Percentiles rank a stretch among this genome's conserved stretches.
phyloP scores from a whole-genome alignment of 805 yeast species.

The Teunomyces atbi region DNA sequence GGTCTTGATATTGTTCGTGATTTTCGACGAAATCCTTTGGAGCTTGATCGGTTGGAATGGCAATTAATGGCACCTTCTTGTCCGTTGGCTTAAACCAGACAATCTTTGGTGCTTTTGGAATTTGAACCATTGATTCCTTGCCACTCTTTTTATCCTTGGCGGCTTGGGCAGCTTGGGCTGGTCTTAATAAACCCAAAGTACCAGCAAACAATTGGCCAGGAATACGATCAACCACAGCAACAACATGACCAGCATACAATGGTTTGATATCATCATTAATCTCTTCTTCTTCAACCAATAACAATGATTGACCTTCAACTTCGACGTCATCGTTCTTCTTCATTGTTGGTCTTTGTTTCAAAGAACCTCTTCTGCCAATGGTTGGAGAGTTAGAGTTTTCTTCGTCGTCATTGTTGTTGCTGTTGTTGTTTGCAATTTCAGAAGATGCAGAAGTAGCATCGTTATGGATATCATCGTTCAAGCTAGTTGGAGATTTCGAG shows the following conservation, averaged over 20 bases:
- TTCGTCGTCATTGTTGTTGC: constrained; percentile 21
- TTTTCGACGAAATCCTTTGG: constrained; percentile 94
- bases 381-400: constrained; percentile 33
- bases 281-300: constrained; percentile 93
- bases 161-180: constrained; percentile 89
- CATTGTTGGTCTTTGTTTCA: constrained; percentile 93
- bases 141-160: constrained; percentile 56
- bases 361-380: constrained; percentile 76
- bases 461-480: constrained; percentile 71
- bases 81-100: constrained; percentile 99
- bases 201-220: constrained; percentile 97
- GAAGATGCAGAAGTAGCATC: constrained; percentile 67
- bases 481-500: constrained; percentile 36
- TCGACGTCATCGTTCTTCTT: constrained; percentile 98
- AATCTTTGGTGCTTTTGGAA: constrained; percentile 74
- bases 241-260: constrained; percentile 95
- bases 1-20: constrained; percentile 77
- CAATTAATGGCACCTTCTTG: constrained; percentile 95
- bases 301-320: constrained; percentile 93
- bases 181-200: constrained; percentile 88
- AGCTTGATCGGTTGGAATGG: constrained; percentile 98
- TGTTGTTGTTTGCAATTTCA: constrained; percentile 21
- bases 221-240: constrained; percentile 94
- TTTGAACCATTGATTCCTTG: constrained; percentile 43
- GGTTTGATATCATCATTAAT: constrained; percentile 91